Conservation (phyloP, 495 filamentous ascomycete genomes). For the Penicillium silybi region DNA sequence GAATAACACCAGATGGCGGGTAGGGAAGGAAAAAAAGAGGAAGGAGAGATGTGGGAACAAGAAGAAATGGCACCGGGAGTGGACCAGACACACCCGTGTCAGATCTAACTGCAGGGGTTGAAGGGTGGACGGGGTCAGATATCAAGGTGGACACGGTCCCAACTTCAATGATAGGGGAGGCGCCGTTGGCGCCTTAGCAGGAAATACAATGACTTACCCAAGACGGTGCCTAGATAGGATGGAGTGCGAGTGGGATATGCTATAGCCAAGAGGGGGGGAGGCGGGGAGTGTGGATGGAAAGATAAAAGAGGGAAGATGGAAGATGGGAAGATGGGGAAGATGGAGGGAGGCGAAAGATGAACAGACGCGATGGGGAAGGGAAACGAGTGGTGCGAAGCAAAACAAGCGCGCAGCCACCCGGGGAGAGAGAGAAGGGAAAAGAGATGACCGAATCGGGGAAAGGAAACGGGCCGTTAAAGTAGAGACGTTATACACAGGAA, state of each 20-base stretch:
- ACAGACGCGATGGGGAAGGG: constrained; percentile 1
- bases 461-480: not conserved
- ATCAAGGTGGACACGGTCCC: constrained; percentile 18
- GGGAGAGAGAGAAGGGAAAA: constrained; percentile 10
- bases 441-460: constrained; percentile 12
- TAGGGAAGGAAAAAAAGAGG: not conserved
- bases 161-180: constrained; percentile 12
- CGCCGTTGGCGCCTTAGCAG: not conserved
- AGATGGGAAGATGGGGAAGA: not conserved
- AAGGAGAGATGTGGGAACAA: constrained; percentile 2
- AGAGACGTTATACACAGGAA: constrained; percentile 6
- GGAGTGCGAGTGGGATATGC: not conserved
- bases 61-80: constrained; percentile 18
- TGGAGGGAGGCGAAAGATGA: constrained; percentile 5
- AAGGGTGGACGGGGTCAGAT: constrained; percentile 16
- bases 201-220: not conserved
- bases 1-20: not conserved
- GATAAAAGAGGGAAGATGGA: not conserved
- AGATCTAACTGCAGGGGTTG: constrained; percentile 32
- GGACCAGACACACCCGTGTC: constrained; percentile 23
- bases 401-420: constrained; percentile 19
- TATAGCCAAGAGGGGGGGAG: not conserved
- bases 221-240: not conserved
- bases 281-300: not conserved
- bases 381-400: constrained; percentile 14